Base-by-base conservation (phyloP, 192 early-diverging fungal genomes). In the Piromyces sp. region DNA sequence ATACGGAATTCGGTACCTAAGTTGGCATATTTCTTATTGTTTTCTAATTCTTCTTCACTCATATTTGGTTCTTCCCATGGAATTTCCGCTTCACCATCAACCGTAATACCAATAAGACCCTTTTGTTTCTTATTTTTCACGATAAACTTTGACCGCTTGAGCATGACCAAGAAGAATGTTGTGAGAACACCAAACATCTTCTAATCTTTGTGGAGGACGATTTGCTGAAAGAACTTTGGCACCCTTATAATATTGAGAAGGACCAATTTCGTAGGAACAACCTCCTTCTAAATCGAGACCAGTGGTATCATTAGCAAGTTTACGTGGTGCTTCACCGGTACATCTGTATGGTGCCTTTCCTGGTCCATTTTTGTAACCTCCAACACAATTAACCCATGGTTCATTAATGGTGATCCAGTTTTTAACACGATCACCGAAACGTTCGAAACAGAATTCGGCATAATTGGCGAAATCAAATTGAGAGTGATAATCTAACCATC, bases 361-460 rank as follows among this genome's bases (percentile, higher is more conserved):
- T 51, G 42, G 42, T 17, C 42, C 42, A 51, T 22, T 17, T 1
- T 22, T 17, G 30, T 85, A 87, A n/a, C 83, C 86, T 5, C 33
- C 79, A n/a, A 30, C 68, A 79, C 82, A 83, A 42, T 79, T 86
- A 19, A 80, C 78, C 37, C 33, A 58, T 40, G 87, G 87, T 80
- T 88, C 87, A 79, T 88, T 88, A 82, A 88, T 84, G 29, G 87
- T 88, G 11, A 88, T 78, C 87, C 87, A 88, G 40, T 85, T 29
- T 82, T 89, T 89, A 36, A 89, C 86, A 29, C 87, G 81, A 9
- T 79, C 37, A 28, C 87, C 87, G 80, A 89, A 88, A n/a, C 79
- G 79, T 42, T 79, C n/a, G 84, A 87, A 88, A 42, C 51, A 68
- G 28, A 85, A 58, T 29, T 86, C 81, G 16, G 85, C 87, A 42